Base-by-base conservation (phyloP, 2,329 filamentous ascomycete genomes). In the Talaromyces pinophilus region DNA sequence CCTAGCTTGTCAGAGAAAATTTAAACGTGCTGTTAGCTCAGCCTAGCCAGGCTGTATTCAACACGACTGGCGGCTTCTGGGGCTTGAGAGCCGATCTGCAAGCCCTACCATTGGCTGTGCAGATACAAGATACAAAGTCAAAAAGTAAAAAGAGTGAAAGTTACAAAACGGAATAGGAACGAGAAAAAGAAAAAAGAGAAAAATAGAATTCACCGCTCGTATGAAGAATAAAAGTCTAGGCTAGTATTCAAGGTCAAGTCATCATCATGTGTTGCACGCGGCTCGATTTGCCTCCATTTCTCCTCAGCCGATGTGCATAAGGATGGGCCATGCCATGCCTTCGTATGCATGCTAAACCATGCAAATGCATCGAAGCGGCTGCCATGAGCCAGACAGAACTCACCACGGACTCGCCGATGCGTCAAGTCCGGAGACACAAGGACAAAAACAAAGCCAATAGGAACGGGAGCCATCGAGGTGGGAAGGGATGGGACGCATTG, bases 341-440 rank as follows among this genome's bases (percentile, higher is more conserved):
- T 33, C 38, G 38, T 46, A 60, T 60, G 57, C 35, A 44, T 59
- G 19, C 57, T 44, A 46, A 38, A 22, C 8, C 30, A 59, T 59
- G 55, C 55, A 59, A n/a, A 59, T 60, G 57, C 57, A 60, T 46
- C 54, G 54, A 57, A 38, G 54, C 54, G 54, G 33, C 33, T 57
- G 30, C 33, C 57, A 60, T 46, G 57, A 60, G 57, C 57, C 57
- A 60, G 28, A 60, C 57, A 59, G 57, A 17, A 59, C 38, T 30
- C 33, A 40, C 57, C 50, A 64, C 62, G 62, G 62, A 19, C 52
- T 33, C 42, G 28, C 62, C 62, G 62, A 64, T 59, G 62, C 40
- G 50, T 63, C 62, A 50, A 48, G 40, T 46, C 57, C 19, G 57
- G 57, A 42, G 57, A 59, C 57, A 59, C 57, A 59, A 59, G 33